Evolutionary conservation across 2,329 filamentous ascomycete genomes (phyloP).

Genomic region (Paraphoma chrysanthemicola): DNA sequence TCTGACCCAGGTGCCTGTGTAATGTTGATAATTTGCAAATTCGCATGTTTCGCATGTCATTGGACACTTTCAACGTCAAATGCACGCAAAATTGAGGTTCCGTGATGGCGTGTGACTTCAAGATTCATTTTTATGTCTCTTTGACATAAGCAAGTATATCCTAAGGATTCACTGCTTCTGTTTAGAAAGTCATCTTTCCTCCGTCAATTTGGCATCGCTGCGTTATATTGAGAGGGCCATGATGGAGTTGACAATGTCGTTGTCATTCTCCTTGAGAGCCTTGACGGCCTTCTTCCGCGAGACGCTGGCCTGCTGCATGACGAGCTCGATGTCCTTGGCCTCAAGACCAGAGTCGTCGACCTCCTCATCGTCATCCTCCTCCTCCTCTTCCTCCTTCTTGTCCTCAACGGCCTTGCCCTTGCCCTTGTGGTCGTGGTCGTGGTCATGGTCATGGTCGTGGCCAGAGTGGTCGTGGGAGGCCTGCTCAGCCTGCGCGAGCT

Average conservation of each 20-base stretch:
- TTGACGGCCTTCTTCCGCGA: constrained; percentile 99
- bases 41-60: too few species aligned
- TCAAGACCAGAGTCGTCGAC: constrained; percentile 94
- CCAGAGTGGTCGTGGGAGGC: constrained; percentile 73
- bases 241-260: constrained; percentile 99
- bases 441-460: constrained; percentile 76
- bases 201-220: constrained; percentile 12
- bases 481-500: constrained; percentile 79
- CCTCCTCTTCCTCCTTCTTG: constrained; percentile 63
- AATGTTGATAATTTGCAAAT: too few species aligned
- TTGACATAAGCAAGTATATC: constrained; percentile 22
- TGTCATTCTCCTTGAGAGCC: constrained; percentile 98
- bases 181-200: constrained; percentile 20
- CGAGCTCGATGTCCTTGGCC: constrained; percentile 98
- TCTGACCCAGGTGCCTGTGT: too few species aligned
- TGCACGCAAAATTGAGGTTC: neutral
- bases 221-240: constrained; percentile 79
- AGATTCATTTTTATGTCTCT: constrained; percentile 15
- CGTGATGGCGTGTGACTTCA: constrained; percentile 8
- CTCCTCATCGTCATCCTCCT: constrained; percentile 94
- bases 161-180: constrained; percentile 15
- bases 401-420: constrained; percentile 75
- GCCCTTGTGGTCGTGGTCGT: constrained; percentile 64
- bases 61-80: too few species aligned
- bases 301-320: constrained; percentile 97